phyloP scores from a whole-genome alignment of 2,329 filamentous ascomycete species.

The Colletotrichum cuscutae region DNA sequence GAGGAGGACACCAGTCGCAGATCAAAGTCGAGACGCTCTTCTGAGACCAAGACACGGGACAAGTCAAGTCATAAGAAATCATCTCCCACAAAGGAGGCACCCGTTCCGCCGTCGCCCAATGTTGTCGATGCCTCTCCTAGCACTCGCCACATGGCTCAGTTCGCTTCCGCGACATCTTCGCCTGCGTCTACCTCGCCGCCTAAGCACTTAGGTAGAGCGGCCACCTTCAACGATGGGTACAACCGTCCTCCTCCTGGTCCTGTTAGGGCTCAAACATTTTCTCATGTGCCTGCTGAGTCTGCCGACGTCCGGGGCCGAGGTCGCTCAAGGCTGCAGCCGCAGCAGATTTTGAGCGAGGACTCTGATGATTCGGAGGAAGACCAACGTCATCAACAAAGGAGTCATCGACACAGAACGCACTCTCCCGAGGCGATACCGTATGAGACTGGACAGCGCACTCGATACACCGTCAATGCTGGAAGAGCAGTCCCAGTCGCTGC shows the following conservation, averaged over 20 bases:
- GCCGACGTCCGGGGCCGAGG: constrained; percentile 47
- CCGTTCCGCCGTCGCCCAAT: constrained; percentile 30
- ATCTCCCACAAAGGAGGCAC: constrained; percentile 21
- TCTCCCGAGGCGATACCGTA: constrained; percentile 44
- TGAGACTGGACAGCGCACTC: constrained; percentile 20
- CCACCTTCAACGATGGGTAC: constrained; percentile 47
- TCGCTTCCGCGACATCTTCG: constrained; percentile 41
- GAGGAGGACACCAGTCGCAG: constrained; percentile 34
- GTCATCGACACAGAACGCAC: constrained; percentile 46
- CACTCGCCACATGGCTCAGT: constrained; percentile 41
- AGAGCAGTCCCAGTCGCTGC: constrained; percentile 39
- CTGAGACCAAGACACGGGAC: constrained; percentile 33
- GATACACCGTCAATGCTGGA: constrained; percentile 35
- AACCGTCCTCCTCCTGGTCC: constrained; percentile 41
- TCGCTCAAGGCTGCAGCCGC: constrained; percentile 49
- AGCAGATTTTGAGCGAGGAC: constrained; percentile 43
- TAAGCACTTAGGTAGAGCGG: constrained; percentile 42
- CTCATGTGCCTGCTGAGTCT: constrained; percentile 34
- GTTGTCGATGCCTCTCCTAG: constrained; percentile 44
- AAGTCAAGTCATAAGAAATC: constrained; percentile 36
- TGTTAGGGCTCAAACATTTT: constrained; percentile 47
- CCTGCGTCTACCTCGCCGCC: constrained; percentile 46
- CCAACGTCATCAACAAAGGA: constrained; percentile 41
- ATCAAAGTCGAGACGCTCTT: constrained; percentile 35
- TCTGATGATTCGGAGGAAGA: constrained; percentile 50